These are phyloP conservation scores for Typha latifolia DNA, from an alignment of 176 grass and related monocot genomes.

Conservation along the genomic window DNA sequence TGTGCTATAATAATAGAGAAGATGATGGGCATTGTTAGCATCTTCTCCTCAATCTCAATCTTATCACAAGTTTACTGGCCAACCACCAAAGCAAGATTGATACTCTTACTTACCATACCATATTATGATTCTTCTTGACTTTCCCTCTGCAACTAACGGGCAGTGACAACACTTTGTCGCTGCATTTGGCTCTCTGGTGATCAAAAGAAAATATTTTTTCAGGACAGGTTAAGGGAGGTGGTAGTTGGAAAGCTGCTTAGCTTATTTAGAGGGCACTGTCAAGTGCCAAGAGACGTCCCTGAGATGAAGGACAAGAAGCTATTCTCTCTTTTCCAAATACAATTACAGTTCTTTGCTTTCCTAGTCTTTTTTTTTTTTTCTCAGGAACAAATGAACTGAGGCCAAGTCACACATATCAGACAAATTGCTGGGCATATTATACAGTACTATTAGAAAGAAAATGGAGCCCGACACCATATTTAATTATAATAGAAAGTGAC, in stretches of 20 bases:
- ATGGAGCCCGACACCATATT: neutral
- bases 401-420: neutral
- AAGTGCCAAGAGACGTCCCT: neutral
- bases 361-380: neutral
- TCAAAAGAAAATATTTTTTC: neutral
- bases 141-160: neutral
- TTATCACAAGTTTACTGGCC: no score
- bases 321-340: neutral
- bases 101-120: no score
- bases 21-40: no score
- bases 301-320: neutral
- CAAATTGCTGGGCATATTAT: neutral
- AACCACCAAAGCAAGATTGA: no score
- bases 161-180: neutral
- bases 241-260: neutral
- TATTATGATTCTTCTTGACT: neutral
- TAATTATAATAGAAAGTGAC: neutral
- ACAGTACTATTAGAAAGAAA: neutral
- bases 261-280: neutral
- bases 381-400: neutral
- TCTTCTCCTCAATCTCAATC: no score
- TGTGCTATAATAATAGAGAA: no score
- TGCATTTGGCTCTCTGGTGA: neutral
- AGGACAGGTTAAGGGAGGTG: neutral
- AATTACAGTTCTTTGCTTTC: neutral